phyloP scores from a whole-genome alignment of 345 rosid genomes.

The Acer campestre region DNA sequence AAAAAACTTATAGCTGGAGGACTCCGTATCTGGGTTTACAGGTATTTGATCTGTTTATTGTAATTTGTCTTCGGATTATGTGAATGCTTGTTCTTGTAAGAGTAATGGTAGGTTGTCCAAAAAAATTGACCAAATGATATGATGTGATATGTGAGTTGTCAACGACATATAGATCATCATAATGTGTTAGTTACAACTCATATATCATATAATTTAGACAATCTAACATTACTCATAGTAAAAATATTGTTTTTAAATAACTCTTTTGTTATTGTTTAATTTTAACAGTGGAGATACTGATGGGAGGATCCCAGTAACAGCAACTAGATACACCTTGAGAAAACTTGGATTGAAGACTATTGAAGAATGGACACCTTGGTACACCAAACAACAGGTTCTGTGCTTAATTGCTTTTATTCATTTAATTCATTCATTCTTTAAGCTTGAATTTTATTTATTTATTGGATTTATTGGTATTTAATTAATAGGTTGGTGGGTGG shows the following conservation, averaged over 20 bases:
- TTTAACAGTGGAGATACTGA: conserved; percentile 79
- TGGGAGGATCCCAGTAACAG: conserved; percentile 81
- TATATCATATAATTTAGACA: too few relatives aligned
- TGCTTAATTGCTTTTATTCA: not conserved
- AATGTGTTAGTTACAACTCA: too few relatives aligned
- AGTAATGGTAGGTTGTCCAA: too few relatives aligned
- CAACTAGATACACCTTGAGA: conserved; percentile 65
- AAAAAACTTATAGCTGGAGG: conserved; percentile 71
- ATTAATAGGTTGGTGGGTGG: conserved; percentile 74
- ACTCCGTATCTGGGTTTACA: conserved; percentile 75
- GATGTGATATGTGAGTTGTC: too few relatives aligned
- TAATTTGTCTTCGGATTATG: too few relatives aligned
- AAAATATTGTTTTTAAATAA: too few relatives aligned
- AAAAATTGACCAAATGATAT: too few relatives aligned
- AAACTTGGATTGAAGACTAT: conserved; percentile 65
- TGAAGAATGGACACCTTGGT: conserved; percentile 86
- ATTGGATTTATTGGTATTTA: not conserved
- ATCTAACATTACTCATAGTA: too few relatives aligned
- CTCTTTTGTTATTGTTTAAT: too few relatives aligned
- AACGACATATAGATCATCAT: too few relatives aligned
- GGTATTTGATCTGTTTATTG: conserved; percentile 33
- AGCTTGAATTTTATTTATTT: not conserved
- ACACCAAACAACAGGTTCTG: conserved; percentile 50
- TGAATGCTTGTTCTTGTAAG: too few relatives aligned
- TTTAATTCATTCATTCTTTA: not conserved